phyloP scores from a whole-genome alignment of 148 eudicot genomes.

The Suaeda aralocaspica region DNA sequence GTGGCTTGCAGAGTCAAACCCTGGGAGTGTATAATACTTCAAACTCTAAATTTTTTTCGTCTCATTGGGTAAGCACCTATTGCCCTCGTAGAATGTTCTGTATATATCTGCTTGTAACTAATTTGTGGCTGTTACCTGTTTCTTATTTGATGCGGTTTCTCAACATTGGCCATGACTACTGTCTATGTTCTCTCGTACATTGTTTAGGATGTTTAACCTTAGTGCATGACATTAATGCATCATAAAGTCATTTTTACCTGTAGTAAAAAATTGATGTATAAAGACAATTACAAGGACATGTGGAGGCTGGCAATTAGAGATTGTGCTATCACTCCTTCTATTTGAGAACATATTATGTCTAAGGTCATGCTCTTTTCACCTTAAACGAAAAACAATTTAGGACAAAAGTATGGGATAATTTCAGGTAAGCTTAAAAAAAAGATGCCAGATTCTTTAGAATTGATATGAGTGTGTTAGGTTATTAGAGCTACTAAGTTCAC shows the following conservation, averaged over 20 bases:
- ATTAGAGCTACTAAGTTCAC: not conserved
- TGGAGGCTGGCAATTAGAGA: too few species aligned
- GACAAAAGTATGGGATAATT: too few species aligned
- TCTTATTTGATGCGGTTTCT: not conserved
- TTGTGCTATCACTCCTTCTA: too few species aligned
- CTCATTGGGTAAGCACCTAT: slow-evolving; percentile 28
- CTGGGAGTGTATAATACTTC: slow-evolving; percentile 16
- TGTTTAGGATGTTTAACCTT: not conserved
- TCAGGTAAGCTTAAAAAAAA: not conserved
- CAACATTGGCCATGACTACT: not conserved
- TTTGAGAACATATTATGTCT: too few species aligned
- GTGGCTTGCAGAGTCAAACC: slow-evolving; percentile 18
- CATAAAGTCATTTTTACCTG: not conserved
- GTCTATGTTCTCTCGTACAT: not conserved
- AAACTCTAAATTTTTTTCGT: slow-evolving; percentile 15
- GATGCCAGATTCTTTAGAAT: not conserved
- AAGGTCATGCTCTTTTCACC: not conserved
- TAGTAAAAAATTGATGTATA: not conserved
- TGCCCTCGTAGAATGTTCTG: not conserved
- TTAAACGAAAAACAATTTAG: not conserved
- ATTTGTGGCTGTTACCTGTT: not conserved
- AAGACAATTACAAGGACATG: too few species aligned
- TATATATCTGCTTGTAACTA: slow-evolving; percentile 7
- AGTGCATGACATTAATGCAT: not conserved
- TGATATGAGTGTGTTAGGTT: not conserved